Evolutionary conservation across 306 rosid genomes (phyloP).

Genomic region (Corylus heterophylla): DNA sequence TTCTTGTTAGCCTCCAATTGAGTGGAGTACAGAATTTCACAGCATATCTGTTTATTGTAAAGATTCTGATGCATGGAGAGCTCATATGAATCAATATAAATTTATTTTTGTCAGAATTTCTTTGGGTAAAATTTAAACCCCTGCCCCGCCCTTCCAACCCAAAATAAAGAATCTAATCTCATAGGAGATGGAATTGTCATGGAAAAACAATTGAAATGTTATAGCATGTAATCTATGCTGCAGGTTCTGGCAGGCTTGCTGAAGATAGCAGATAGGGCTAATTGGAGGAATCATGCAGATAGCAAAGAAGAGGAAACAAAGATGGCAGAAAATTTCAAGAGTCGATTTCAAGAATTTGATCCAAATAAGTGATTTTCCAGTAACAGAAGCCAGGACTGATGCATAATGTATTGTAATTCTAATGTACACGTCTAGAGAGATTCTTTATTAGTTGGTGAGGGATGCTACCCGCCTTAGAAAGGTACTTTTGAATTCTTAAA

Average conservation of each 20-base stretch:
- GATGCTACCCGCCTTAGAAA: not conserved
- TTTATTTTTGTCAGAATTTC: not conserved
- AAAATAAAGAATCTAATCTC: not conserved
- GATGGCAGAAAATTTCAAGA: conserved; percentile 68
- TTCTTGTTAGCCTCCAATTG: not conserved
- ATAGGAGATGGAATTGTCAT: not conserved
- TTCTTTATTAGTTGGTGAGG: not conserved
- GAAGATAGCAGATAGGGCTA: conserved; percentile 82
- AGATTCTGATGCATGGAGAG: not conserved
- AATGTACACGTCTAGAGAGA: conserved; percentile 3
- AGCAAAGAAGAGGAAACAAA: conserved; percentile 81
- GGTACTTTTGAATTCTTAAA: not conserved
- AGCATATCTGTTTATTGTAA: not conserved
- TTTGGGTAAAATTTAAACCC: not conserved
- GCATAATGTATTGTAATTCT: not conserved
- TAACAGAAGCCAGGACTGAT: conserved; percentile 9
- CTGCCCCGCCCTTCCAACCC: no score
- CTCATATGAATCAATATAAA: not conserved
- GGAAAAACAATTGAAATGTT: conserved; percentile 10
- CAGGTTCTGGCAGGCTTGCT: conserved; percentile 95
- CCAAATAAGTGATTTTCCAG: conserved; percentile 56
- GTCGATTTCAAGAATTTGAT: conserved; percentile 73
- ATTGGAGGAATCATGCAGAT: conserved; percentile 77
- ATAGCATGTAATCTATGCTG: conserved; percentile 24
- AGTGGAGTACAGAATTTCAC: not conserved